These are phyloP conservation scores for Leccinum disarticulatum DNA, from an alignment of 768 basidiomycete species.

Conservation along the genomic window DNA sequence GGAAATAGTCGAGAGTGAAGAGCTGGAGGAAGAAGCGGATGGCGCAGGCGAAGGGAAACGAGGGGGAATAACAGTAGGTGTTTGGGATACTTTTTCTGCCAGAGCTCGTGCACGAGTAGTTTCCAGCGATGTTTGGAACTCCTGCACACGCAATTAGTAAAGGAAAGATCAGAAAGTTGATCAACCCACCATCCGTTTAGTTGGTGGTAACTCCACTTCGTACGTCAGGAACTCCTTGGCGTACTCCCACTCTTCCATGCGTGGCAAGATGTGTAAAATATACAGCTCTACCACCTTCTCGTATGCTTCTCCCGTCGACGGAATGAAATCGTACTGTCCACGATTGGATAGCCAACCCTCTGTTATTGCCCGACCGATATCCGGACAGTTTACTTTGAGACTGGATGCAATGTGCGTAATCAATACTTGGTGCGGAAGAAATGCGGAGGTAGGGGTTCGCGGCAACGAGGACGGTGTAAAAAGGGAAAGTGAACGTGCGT, in stretches of 20 bases:
- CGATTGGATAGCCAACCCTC: slow-evolving; percentile 79
- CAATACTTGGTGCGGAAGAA: slow-evolving; percentile 68
- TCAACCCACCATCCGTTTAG: slow-evolving; percentile 51
- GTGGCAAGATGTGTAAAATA: slow-evolving; percentile 69
- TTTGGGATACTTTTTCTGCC: slow-evolving; percentile 22
- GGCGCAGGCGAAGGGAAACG: slow-evolving; percentile 48
- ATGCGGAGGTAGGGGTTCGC: slow-evolving; percentile 47
- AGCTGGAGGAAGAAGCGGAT: slow-evolving; percentile 58
- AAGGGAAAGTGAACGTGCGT: slow-evolving; percentile 63
- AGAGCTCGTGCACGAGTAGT: slow-evolving; percentile 25
- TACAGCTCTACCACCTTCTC: slow-evolving; percentile 77
- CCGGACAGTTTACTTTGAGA: slow-evolving; percentile 62
- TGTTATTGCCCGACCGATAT: slow-evolving; percentile 60
- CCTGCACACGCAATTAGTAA: slow-evolving; percentile 19
- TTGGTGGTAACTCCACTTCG: slow-evolving; percentile 59
- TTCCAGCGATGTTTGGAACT: slow-evolving; percentile 34
- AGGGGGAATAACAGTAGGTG: slow-evolving; percentile 26
- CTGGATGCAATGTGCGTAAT: slow-evolving; percentile 69
- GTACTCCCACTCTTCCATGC: slow-evolving; percentile 77
- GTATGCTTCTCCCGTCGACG: slow-evolving; percentile 54
- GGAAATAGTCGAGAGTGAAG: slow-evolving; percentile 69
- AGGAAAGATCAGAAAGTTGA: not conserved
- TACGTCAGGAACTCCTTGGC: slow-evolving; percentile 73
- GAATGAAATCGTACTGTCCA: slow-evolving; percentile 35
- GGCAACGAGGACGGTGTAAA: slow-evolving; percentile 55